Evolutionary conservation across 192 early-diverging fungal species (phyloP).

Genomic region (Cetraspora pellucida): DNA sequence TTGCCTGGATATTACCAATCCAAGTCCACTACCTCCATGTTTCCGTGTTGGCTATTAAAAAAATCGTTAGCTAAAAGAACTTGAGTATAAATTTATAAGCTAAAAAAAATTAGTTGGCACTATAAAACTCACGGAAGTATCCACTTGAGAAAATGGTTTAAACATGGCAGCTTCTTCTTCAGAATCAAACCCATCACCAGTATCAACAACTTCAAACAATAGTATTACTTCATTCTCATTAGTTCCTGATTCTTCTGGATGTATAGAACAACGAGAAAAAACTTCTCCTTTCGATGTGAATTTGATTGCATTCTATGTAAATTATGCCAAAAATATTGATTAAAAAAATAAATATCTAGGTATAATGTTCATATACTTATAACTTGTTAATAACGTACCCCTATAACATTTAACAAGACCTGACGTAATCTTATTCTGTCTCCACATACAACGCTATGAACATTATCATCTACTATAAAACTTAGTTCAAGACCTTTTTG

Average conservation of each 20-base stretch:
- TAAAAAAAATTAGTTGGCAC: too few species aligned
- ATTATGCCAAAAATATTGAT: background rate
- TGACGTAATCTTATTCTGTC: conserved; percentile 78
- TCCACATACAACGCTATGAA: conserved; percentile 69
- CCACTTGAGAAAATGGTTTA: conserved; percentile 81
- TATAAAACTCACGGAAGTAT: conserved; percentile 59
- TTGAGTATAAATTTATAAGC: too few species aligned
- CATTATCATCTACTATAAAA: conserved; percentile 69
- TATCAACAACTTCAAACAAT: conserved; percentile 75
- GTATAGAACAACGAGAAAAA: conserved; percentile 55
- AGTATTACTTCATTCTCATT: conserved; percentile 51
- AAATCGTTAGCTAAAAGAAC: too few species aligned
- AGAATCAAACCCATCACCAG: conserved; percentile 79
- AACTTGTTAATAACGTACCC: conserved; percentile 44
- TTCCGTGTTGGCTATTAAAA: conserved; percentile 61
- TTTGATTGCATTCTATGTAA: conserved; percentile 73
- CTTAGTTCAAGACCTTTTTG: conserved; percentile 71
- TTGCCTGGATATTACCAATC: conserved; percentile 77
- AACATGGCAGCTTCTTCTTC: conserved; percentile 75
- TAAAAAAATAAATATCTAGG: background rate
- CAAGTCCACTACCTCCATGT: conserved; percentile 85
- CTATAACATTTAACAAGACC: conserved; percentile 78
- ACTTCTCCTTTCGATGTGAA: conserved; percentile 79
- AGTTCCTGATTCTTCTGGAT: conserved; percentile 17
- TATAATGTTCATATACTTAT: background rate